Evolutionary conservation across 257 asterid genomes (phyloP).

Genomic region (Solanum virginianum): DNA sequence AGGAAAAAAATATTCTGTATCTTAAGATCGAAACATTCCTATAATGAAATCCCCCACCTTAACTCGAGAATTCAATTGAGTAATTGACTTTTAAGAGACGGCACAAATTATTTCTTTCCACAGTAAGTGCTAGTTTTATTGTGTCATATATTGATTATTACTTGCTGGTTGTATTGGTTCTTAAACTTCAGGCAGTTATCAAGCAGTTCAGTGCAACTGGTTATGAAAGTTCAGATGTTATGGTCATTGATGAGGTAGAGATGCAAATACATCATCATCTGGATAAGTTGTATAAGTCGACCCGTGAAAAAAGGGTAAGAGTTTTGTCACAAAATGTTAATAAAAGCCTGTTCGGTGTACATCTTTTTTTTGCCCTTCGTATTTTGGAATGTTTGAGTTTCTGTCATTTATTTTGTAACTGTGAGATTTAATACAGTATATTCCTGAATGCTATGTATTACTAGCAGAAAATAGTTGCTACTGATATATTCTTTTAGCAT

Average conservation of each 20-base stretch:
- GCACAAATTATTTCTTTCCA: background rate
- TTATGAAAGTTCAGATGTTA: constrained; percentile 68
- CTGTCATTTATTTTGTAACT: background rate
- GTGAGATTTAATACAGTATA: background rate
- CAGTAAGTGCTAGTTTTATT: background rate
- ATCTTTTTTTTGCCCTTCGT: too few relatives aligned
- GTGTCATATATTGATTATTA: background rate
- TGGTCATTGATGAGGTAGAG: constrained; percentile 92
- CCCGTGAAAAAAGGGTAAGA: constrained; percentile 84
- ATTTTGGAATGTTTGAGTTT: background rate
- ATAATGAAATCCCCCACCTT: background rate
- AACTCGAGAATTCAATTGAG: background rate
- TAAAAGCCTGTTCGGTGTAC: background rate
- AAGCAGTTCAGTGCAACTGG: constrained; percentile 90
- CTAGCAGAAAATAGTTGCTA: background rate
- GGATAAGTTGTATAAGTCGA: constrained; percentile 81
- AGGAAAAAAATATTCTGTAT: background rate
- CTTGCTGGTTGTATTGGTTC: background rate
- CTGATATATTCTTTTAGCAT: background rate
- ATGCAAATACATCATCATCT: constrained; percentile 82
- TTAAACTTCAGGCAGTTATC: constrained; percentile 64
- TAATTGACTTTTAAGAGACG: background rate
- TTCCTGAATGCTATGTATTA: background rate
- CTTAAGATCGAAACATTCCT: background rate
- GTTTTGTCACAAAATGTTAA: background rate